phyloP scores from a whole-genome alignment of 208 protist genomes.

The Trypanosoma avium region DNA sequence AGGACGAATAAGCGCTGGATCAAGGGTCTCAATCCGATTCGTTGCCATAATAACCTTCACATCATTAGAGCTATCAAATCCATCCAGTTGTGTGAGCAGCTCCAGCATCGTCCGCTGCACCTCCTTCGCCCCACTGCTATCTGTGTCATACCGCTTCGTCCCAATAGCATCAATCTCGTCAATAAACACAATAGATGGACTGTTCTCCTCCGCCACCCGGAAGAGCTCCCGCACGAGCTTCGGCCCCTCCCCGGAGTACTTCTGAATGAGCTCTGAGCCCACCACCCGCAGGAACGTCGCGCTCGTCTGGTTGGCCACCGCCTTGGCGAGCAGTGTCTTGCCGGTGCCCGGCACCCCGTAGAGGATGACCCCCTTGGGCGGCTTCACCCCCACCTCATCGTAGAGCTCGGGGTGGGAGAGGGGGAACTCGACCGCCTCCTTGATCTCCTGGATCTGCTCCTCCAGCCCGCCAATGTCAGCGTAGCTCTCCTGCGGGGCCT shows the following conservation, averaged over 20 bases:
- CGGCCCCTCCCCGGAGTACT: constrained; percentile 99
- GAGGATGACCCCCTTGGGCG: constrained; percentile 99
- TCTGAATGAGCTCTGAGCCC: constrained; percentile 99
- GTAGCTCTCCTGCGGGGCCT: constrained; percentile 99
- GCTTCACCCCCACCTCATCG: constrained; percentile 99
- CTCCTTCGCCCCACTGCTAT: constrained; percentile 98
- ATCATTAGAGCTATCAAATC: constrained; percentile 99
- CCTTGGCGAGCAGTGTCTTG: constrained; percentile 99
- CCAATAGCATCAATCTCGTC: constrained; percentile 99
- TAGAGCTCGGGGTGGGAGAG: constrained; percentile 99
- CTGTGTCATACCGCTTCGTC: constrained; percentile 98
- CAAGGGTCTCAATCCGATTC: constrained; percentile 99
- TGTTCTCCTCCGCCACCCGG: constrained; percentile 97
- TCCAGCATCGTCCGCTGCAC: constrained; percentile 99
- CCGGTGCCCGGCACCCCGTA: constrained; percentile 99
- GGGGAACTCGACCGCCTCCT: constrained; percentile 99
- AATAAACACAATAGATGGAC: constrained; percentile 99
- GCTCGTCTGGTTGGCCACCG: constrained; percentile 99
- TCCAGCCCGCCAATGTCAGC: constrained; percentile 99
- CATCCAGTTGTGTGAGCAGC: constrained; percentile 99
- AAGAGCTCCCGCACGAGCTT: constrained; percentile 99
- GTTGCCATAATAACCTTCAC: constrained; percentile 99
- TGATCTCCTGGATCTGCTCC: constrained; percentile 99
- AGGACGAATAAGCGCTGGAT: constrained; percentile 99
- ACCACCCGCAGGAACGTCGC: constrained; percentile 99